phyloP scores from a whole-genome alignment of 345 rosid species.

The Lumnitzera littorea region DNA sequence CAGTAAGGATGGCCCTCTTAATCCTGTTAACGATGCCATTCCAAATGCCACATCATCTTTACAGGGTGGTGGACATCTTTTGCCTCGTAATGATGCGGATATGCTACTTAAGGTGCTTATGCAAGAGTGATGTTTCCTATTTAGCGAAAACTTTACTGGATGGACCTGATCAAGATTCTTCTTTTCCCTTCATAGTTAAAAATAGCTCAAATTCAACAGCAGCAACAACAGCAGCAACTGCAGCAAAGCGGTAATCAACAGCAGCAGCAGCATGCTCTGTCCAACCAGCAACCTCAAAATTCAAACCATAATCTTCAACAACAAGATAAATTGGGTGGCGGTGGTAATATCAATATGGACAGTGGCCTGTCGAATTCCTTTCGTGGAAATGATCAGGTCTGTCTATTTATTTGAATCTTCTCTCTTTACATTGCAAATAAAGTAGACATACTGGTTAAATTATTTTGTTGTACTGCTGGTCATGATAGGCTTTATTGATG shows the following conservation, averaged over 20 bases:
- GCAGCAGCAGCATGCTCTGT: slow-evolving; percentile 50
- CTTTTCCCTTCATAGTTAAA: slow-evolving; percentile 32
- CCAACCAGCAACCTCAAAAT: slow-evolving; percentile 71
- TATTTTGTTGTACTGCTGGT: too few relatives aligned
- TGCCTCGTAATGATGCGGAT: slow-evolving; percentile 62
- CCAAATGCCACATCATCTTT: slow-evolving; percentile 63
- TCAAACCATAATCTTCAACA: slow-evolving; percentile 65
- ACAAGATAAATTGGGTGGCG: slow-evolving; percentile 82
- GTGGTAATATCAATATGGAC: slow-evolving; percentile 63
- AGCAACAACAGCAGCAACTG: slow-evolving; percentile 31
- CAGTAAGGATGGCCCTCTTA: slow-evolving; percentile 68
- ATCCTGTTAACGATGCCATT: slow-evolving; percentile 66
- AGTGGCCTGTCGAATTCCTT: slow-evolving; percentile 86
- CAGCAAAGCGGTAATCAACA: slow-evolving; percentile 56
- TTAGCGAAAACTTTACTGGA: background rate
- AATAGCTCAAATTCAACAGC: slow-evolving; percentile 59
- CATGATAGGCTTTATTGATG: too few relatives aligned
- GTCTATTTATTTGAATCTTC: slow-evolving; percentile 18
- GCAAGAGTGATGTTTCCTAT: slow-evolving; percentile 3
- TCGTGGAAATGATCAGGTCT: slow-evolving; percentile 97
- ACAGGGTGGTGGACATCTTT: slow-evolving; percentile 47
- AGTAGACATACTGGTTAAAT: too few relatives aligned
- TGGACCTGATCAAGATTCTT: background rate
- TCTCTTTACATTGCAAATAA: background rate
- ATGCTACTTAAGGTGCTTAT: slow-evolving; percentile 50